Evolutionary conservation across 2,329 filamentous ascomycete species (phyloP), one percentile per base, ranked within the genome.

Genomic region (Exserohilum rostratum): DNA sequence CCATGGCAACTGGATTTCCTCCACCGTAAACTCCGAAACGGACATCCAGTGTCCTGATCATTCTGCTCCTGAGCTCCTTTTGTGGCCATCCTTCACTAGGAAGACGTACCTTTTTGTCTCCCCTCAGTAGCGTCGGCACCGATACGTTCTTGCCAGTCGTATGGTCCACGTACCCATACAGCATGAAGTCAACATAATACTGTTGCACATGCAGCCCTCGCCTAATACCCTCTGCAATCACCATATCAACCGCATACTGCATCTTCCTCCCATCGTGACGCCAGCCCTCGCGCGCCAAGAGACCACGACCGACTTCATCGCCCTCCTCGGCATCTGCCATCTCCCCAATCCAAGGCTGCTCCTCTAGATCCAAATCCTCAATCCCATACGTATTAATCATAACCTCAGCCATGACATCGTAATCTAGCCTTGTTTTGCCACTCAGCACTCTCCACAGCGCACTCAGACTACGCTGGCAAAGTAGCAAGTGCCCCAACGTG

Each of bases 161-260:
- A 12, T 5, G 22, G 70, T 89, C 80, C 25, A 87, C 75, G 66
- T 83, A 83, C 0, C 89, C 89, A 79, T 84, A 90, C 13, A 84
- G 57, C 61, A 87, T 78, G 80, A 90, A 87, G 53, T 81, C 76
- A 12, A 81, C 63, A 42, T 87, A 77, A 62, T 83, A 79, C 11
- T 77, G 57, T 50, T 86, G 78, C n/a, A 90, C 69, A 18, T 79
- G 59, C 30, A 90, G 67, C 0, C 78, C 69, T 13, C 88, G 76
- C 13, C 79, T 74, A 0, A 82, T 70, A 0, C 81, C 76, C 66
- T 91, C 88, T 11, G 77, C 66, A 37, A 84, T 73, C 7, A 74
- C 46, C 58, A 72, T 56, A 46, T 73, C 66, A 7, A 72, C 51
- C 6, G 64, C 64, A 31, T 58, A 57, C 12, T 62, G 52, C 18